Evolutionary conservation across 345 rosid genomes (phyloP).

Genomic region (Viola odorata): DNA sequence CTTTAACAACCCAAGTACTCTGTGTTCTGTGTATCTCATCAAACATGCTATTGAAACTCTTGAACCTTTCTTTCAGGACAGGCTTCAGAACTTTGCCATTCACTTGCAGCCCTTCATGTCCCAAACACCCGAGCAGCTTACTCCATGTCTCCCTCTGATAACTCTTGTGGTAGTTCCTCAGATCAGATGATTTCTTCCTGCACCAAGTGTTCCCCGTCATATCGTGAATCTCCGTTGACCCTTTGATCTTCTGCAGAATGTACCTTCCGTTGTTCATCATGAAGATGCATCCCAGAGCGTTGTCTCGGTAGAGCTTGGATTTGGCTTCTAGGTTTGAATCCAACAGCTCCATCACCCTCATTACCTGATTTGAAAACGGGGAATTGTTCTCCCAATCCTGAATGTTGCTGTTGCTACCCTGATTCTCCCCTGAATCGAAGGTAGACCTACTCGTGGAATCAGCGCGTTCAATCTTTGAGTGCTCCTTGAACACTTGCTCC

Average conservation of each 20-base stretch:
- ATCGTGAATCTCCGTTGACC: conserved; percentile 53
- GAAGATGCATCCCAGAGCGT: conserved; percentile 62
- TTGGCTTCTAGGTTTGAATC: conserved; percentile 56
- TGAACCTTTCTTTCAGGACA: conserved; percentile 78
- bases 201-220: conserved; percentile 69
- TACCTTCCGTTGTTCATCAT: conserved; percentile 99
- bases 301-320: conserved; percentile 66
- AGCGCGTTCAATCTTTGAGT: conserved; percentile 61
- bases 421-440: conserved; percentile 9
- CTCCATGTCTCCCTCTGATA: conserved; percentile 89
- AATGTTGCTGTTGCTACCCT: neutral
- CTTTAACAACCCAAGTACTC: conserved; percentile 76
- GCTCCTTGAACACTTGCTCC: conserved; percentile 76
- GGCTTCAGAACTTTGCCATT: conserved; percentile 77
- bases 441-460: conserved; percentile 42
- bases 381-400: conserved; percentile 19
- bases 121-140: conserved; percentile 59
- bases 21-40: conserved; percentile 92
- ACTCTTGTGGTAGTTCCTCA: conserved; percentile 66
- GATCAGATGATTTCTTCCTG: conserved; percentile 62
- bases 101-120: conserved; percentile 57
- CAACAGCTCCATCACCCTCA: conserved; percentile 61
- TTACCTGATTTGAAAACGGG: conserved; percentile 48
- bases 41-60: conserved; percentile 72
- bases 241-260: conserved; percentile 73